A percentile compares a stretch with the other conserved stretches of the same genome.
Conservation (phyloP, 1,139 yeast genomes). For the Geotrichum histeridarum region DNA sequence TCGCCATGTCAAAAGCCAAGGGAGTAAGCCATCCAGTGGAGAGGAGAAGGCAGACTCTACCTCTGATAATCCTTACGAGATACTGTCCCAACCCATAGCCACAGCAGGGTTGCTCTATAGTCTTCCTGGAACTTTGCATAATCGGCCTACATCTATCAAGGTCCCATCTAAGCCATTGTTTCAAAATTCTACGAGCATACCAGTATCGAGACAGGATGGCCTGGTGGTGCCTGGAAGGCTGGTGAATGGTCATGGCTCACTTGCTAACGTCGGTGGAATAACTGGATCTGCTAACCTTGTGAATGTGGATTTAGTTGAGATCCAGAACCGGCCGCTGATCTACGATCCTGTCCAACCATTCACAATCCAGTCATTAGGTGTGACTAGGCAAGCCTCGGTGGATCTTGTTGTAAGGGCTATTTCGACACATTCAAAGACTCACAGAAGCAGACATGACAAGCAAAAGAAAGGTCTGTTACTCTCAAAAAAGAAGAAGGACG, state of each 20-base stretch:
- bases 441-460: not conserved
- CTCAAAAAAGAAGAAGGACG: not conserved
- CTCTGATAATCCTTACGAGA: not conserved
- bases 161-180: not conserved
- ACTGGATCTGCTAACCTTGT: conserved; percentile 17
- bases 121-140: conserved; percentile 24
- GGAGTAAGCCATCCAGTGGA: not conserved
- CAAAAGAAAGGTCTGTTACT: conserved; percentile 6
- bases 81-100: conserved; percentile 19
- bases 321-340: not conserved
- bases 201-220: conserved; percentile 5
- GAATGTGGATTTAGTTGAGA: conserved; percentile 1
- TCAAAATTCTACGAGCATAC: not conserved
- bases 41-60: not conserved
- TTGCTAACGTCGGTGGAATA: conserved; percentile 23
- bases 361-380: conserved; percentile 8
- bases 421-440: not conserved
- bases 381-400: conserved; percentile 12
- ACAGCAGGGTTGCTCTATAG: conserved; percentile 27
- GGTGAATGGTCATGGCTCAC: conserved; percentile 16
- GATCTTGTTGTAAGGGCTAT: conserved; percentile 13
- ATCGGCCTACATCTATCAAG: conserved; percentile 19
- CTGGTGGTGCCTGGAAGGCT: conserved; percentile 22
- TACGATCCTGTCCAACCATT: conserved; percentile 16
- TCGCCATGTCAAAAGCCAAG: not conserved